Evolutionary conservation across 2,329 filamentous ascomycete genomes (phyloP).

Genomic region (Penicillium sp.): DNA sequence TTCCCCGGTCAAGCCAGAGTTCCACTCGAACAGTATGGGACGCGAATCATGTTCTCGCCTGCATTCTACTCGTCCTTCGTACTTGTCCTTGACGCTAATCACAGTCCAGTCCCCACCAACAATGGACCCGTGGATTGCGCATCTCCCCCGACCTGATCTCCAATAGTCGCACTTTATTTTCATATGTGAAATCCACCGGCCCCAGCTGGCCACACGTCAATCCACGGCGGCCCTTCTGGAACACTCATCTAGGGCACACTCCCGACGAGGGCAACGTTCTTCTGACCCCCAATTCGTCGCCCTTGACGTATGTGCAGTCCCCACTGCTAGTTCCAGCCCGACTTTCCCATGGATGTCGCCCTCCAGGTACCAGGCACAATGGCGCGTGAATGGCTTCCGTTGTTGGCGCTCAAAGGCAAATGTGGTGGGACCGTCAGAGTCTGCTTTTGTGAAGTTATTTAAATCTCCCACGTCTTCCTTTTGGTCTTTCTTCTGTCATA

Average conservation of each 20-base stretch:
- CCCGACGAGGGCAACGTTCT: neutral
- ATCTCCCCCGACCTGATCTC: slow-evolving; percentile 1
- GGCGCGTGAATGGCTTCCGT: slow-evolving; percentile 1
- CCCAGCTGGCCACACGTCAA: slow-evolving; percentile 5
- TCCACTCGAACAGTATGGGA: neutral
- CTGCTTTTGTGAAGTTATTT: neutral
- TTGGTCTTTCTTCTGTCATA: neutral
- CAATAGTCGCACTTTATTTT: slow-evolving; percentile 4
- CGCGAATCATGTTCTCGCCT: neutral
- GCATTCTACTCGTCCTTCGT: neutral
- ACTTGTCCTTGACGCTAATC: too few species aligned
- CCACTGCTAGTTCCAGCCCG: neutral
- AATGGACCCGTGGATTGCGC: neutral
- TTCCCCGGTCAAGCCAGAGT: neutral
- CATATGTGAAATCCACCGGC: neutral
- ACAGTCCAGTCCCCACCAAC: neutral
- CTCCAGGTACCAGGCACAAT: slow-evolving; percentile 14
- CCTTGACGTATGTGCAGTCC: slow-evolving; percentile 9
- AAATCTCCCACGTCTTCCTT: neutral
- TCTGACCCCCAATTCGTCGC: neutral
- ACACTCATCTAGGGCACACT: neutral
- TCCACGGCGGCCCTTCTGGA: slow-evolving; percentile 16
- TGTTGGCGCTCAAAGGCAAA: neutral
- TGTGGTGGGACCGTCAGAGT: slow-evolving; percentile 1
- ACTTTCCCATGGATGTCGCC: slow-evolving; percentile 4